Evolutionary conservation across 371 early-diverging fungal species (phyloP), one percentile per base, ranked within the genome.

Genomic region (Lichtheimia hyalospora): DNA sequence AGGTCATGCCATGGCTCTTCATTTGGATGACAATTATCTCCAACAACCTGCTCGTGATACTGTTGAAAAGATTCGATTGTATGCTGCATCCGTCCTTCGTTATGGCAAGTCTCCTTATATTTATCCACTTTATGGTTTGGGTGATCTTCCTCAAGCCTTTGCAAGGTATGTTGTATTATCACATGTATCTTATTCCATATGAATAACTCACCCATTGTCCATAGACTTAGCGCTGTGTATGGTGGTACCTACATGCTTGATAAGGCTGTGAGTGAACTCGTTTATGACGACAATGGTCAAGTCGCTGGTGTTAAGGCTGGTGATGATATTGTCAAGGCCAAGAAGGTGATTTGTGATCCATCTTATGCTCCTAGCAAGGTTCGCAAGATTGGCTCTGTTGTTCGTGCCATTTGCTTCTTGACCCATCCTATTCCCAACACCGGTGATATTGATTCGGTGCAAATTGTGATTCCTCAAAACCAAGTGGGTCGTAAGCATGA

Each of bases 141-240:
- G 99, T 62, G 99, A 99, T 73, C 85, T 99, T 46, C 99, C 99
- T 48, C 99, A 99, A 84, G 95, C 96, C 10, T 99, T 99, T 84
- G 97, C 99, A 34, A 85, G 99, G 89, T 92, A 85, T 62, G 79
- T 70, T 54, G 25, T 25, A 25, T 20, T 66, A 54, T 20, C 18
- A 6, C n/a, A 24, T 24, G 21, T 8, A 27, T n/a, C n/a, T n/a
- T n/a, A 27, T 27, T 27, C 27, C 27, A 2, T 40, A 20, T 44
- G 2, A 23, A 54, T 39, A 1, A 13, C 21, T 44, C 14, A 48
- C 48, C 61, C 54, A 49, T 23, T 14, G 39, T 23, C 4, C 40
- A 23, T 69, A 86, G 88, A 60, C 81, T 97, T 68, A 90, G 91
- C 72, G 99, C 99, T 58, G 94, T 97, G 66, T 96, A 97, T 69